These are phyloP conservation scores for Gaeumannomyces tritici DNA, from an alignment of 2,329 filamentous ascomycete genomes.

Conservation along the genomic window DNA sequence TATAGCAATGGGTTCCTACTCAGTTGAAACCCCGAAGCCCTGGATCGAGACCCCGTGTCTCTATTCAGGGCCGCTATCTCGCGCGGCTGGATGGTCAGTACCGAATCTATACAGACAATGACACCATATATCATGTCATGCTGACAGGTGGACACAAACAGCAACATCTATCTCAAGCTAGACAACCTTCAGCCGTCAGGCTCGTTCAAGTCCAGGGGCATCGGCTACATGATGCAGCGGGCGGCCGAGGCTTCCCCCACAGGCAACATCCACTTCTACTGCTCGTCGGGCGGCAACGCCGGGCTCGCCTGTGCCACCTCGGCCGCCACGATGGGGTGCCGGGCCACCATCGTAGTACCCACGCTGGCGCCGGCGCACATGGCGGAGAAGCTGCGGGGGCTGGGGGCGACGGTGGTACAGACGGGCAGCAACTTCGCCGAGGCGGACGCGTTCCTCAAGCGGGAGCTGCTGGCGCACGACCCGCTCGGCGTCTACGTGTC, in stretches of 20 bases:
- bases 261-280: conserved; percentile 55
- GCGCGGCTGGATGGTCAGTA: conserved; percentile 56
- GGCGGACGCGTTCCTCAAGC: conserved; percentile 55
- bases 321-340: conserved; percentile 48
- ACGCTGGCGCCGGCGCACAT: conserved; percentile 54
- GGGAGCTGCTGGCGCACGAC: conserved; percentile 34
- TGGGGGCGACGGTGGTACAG: conserved; percentile 58
- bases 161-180: conserved; percentile 74
- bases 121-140: background rate
- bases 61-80: conserved; percentile 54
- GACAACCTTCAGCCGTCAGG: conserved; percentile 74
- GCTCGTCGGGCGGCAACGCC: conserved; percentile 68
- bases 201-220: conserved; percentile 74
- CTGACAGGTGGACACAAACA: conserved; percentile 10
- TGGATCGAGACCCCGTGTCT: conserved; percentile 63
- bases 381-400: conserved; percentile 54
- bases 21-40: conserved; percentile 26
- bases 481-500: conserved; percentile 48
- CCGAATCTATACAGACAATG: no score
- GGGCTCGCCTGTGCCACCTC: conserved; percentile 71
- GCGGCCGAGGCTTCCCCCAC: conserved; percentile 26
- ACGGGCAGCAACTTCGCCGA: conserved; percentile 58
- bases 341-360: conserved; percentile 65
- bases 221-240: conserved; percentile 60
- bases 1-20: conserved; percentile 17